These are phyloP conservation scores for Pseudocercospora pini-densiflorae DNA, from an alignment of 2,329 filamentous ascomycete species.

Conservation along the genomic window DNA sequence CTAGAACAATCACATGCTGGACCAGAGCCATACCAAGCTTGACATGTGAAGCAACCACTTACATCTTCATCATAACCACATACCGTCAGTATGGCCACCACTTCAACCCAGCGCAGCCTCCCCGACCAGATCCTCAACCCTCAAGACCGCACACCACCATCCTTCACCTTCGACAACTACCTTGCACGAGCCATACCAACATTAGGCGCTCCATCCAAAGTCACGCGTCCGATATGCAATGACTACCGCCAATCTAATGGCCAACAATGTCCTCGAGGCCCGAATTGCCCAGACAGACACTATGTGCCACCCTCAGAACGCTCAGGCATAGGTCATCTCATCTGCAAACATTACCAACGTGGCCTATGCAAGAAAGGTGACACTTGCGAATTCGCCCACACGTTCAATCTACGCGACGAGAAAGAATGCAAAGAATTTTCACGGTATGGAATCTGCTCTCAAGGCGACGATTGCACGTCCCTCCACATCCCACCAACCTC, in stretches of 20 bases:
- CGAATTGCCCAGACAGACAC: slow-evolving; percentile 85
- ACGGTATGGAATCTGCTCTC: slow-evolving; percentile 90
- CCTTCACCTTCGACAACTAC: slow-evolving; percentile 42
- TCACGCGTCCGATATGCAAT: slow-evolving; percentile 71
- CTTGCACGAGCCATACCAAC: slow-evolving; percentile 37
- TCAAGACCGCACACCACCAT: slow-evolving; percentile 31
- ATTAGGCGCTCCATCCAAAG: slow-evolving; percentile 42
- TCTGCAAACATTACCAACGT: slow-evolving; percentile 99
- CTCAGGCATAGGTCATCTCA: slow-evolving; percentile 58
- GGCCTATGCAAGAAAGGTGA: slow-evolving; percentile 98
- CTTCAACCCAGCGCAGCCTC: slow-evolving; percentile 28
- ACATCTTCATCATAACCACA: slow-evolving; percentile 12
- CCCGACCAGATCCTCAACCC: slow-evolving; percentile 40
- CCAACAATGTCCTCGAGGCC: slow-evolving; percentile 82
- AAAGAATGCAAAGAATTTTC: slow-evolving; percentile 98
- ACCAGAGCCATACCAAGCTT: background rate
- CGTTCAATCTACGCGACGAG: slow-evolving; percentile 98
- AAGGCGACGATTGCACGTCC: slow-evolving; percentile 83
- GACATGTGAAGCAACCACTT: no score
- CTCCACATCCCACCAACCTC: slow-evolving; percentile 67
- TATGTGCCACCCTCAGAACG: slow-evolving; percentile 53
- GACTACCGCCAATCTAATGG: slow-evolving; percentile 78
- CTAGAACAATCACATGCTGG: background rate
- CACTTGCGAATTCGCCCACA: slow-evolving; percentile 95
- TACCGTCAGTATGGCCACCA: slow-evolving; percentile 30